Base-by-base conservation (phyloP, 75 land plant species). In the Cunninghamia lanceolata region DNA sequence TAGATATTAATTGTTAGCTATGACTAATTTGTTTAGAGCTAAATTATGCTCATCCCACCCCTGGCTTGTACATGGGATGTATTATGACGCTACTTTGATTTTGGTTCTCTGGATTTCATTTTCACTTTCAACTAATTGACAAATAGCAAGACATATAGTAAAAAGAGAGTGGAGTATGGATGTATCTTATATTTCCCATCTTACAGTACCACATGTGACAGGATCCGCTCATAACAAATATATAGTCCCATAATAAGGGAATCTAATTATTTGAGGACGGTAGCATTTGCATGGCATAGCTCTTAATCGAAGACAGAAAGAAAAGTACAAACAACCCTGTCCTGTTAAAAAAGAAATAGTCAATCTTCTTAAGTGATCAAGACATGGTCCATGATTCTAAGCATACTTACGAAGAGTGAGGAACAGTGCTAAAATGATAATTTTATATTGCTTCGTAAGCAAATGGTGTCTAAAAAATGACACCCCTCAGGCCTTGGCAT, bases 61-160 rank as follows among this genome's bases (percentile, higher is more conserved):
- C 45, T 80, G n/a, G 82, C 79, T 80, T 80, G 47, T 42, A 47
- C 82, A 28, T 43, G 47, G 43, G 80, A 80, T 45, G 9, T 45
- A 45, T 9, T 79, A 79, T 80, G 50, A 80, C n/a, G n/a, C 50
- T 80, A 43, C 11, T 80, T 45, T 40, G 82, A 80, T 80, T 19
- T 77, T 42, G 43, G 9, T 40, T 77, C 45, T 34, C 80, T 9
- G 80, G 43, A 77, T 77, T 77, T 39, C 80, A 77, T 3, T 19
- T 9, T 40, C 28, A 39, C 9, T 38, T 19, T 63, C 25, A 56
- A 56, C 19, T 54, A 54, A 59, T 59, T 59, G 66, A 59, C 21
- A 59, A 59, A 59, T 19, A 0, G 25, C 66, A 59, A 59, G 66
- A 59, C 25, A 4, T 54, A 54, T 63, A 25, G 25, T 25, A 2